A percentile compares a stretch with the other conserved stretches of the same genome.
phyloP scores from a whole-genome alignment of 192 early-diverging fungal genomes.

The Coemansia sp. region DNA sequence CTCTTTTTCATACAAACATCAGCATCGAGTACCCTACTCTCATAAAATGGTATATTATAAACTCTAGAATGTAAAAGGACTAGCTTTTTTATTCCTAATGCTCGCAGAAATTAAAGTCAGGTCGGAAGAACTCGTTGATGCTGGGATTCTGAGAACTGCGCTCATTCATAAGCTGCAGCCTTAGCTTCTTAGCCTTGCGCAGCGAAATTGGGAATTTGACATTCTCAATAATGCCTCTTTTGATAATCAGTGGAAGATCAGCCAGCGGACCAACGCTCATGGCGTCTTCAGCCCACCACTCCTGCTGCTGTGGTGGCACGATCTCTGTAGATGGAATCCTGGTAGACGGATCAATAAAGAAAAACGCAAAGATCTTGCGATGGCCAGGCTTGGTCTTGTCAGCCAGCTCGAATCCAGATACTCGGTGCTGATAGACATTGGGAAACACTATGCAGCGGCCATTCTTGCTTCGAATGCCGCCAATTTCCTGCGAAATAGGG shows the following conservation, averaged over 20 bases:
- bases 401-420: constrained; percentile 58
- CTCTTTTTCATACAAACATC: too few species aligned
- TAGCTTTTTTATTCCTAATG: constrained; percentile 5
- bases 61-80: not conserved
- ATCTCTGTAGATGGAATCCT: constrained; percentile 56
- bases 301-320: constrained; percentile 66
- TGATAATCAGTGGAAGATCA: constrained; percentile 22
- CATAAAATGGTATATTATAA: too few species aligned
- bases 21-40: too few species aligned
- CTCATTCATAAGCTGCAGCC: constrained; percentile 53
- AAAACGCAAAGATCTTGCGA: constrained; percentile 68
- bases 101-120: constrained; percentile 30
- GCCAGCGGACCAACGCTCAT: constrained; percentile 5
- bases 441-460: constrained; percentile 69
- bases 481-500: constrained; percentile 54
- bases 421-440: constrained; percentile 69
- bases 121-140: constrained; percentile 8
- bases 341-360: constrained; percentile 64
- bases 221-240: constrained; percentile 12
- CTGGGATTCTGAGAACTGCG: constrained; percentile 19
- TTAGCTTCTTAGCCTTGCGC: constrained; percentile 40
- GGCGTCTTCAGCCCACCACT: constrained; percentile 31
- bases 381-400: constrained; percentile 61
- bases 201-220: constrained; percentile 44
- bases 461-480: constrained; percentile 43